Base-by-base conservation (phyloP, 1,139 yeast species). In the Geotrichum macrosporum region DNA sequence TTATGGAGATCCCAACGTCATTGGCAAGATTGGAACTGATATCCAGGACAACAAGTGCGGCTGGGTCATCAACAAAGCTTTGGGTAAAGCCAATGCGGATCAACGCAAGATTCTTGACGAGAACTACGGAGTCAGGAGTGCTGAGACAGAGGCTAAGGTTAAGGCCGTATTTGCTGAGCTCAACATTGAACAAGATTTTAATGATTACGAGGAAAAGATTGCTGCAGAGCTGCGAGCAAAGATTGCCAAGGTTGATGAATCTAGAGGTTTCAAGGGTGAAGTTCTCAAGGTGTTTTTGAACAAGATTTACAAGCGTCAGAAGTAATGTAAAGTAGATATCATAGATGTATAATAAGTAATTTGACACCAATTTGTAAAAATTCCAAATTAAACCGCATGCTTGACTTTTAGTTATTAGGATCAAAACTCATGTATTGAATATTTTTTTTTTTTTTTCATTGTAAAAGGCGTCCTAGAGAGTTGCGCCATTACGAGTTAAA, bases 1-100 rank as follows among this genome's bases (percentile, higher is more conserved):
- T 69, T 94, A 86, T 64, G 99, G 98, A 55, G 88, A 94, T 58
- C 96, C 98, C 41, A 94, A 85, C 64, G 89, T 89, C 62, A 92
- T 92, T 64, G 99, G 99, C 54, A 94, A 94, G 75, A 87, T 94
- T 57, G 99, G 99, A 57, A 94, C 98, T 51, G 99, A 94, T 67
- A 94, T 94, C 63, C 86, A 86, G 72, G 99, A 94, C 69, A 94
- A 94, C 77, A 94, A 94, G 71, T 94, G 98, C 69, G 85, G 96
- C 41, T 94, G 99, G 99, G 82, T 94, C 52, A 78, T 94, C 61
- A 92, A 92, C 75, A 86, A 87, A 61, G 98, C 98, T 6, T 76
- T 94, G 59, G 77, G 83, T 65, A 73, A 81, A 58, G 94, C 80
- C 45, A 75, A 78, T 27, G 78, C 87, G 41, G 94, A 81, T 56